Conservation (phyloP, 805 yeast genomes). For the Schwanniomyces polymorphus region DNA sequence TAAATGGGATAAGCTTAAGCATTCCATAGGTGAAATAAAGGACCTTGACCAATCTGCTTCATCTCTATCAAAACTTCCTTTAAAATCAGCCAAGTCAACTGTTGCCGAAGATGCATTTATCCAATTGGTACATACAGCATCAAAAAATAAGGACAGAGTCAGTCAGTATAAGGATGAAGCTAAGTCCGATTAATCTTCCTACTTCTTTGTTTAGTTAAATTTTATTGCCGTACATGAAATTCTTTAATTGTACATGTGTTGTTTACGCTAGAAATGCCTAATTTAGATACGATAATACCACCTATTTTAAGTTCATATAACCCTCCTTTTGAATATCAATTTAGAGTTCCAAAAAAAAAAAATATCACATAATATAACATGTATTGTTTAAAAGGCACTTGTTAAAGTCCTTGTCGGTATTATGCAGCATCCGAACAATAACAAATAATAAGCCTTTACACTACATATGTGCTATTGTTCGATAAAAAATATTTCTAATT, state of each 20-base stretch:
- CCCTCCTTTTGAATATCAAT: no score
- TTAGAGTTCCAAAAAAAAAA: not conserved
- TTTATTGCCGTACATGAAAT: no score
- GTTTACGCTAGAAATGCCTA: no score
- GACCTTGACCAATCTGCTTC: constrained; percentile 18
- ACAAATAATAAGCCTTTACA: not conserved
- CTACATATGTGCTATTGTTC: not conserved
- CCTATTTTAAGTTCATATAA: no score
- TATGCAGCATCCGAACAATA: not conserved
- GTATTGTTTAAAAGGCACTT: not conserved
- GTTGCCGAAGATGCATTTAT: constrained; percentile 59
- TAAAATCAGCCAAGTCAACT: constrained; percentile 18
- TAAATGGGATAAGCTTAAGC: constrained; percentile 29
- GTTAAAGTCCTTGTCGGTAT: not conserved
- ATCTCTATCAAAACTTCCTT: constrained; percentile 17
- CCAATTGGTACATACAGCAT: constrained; percentile 69
- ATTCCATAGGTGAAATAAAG: constrained; percentile 19
- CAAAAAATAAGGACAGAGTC: constrained; percentile 54
- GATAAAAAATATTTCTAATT: not conserved
- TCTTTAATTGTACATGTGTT: no score
- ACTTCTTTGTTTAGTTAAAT: no score
- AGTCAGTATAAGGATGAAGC: not conserved
- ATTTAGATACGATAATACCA: no score
- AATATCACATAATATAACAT: not conserved
- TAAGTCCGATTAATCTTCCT: not conserved